Base-by-base conservation (phyloP, 2,329 filamentous ascomycete species). In the Furcasterigmium furcatum region DNA sequence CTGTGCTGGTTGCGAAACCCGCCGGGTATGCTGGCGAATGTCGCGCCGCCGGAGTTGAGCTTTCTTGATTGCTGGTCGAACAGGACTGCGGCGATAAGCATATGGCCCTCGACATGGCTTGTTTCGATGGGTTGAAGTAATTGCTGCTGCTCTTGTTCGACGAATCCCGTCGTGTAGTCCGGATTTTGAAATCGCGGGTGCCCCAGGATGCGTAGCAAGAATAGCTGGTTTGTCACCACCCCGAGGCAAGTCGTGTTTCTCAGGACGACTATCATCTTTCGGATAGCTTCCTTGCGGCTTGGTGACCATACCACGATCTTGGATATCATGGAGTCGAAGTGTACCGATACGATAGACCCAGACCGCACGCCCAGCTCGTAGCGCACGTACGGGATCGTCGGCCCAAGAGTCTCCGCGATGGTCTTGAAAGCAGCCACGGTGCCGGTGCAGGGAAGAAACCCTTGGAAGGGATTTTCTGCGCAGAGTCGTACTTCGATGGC, bases 101-200 rank as follows among this genome's bases (percentile, higher is more conserved):
- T 45, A 2, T 34, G 43, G 1, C 43, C 43, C 19, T 9, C n/a
- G 35, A 34, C 21, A n/a, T 45, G 30, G 12, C 25, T 24, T 4
- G 43, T 10, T 8, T 29, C 16, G 16, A 36, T 10, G 5, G 34
- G n/a, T 4, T 9, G n/a, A 14, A 36, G n/a, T 4, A 36, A 21
- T 12, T 27, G 7, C 19, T 21, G 35, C 22, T 22, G 40, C 16
- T 36, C n/a, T 20, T 27, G 20, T 9, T 36, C 29, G 44, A 87
- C 87, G 55, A 85, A 87, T 2, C 82, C 82, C 0, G 84, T 87
- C 56, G 87, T 83, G 12, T 87, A 83, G 3, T 79, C 70, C 18
- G 82, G 82, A 2, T 72, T 70, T 29, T 84, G 69, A 54, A 87
- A 88, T 52, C 77, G 78, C 1, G 75, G 68, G 52, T 80, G 84